phyloP scores from a whole-genome alignment of 495 filamentous ascomycete genomes.

The Friedmanniomyces endolithicus region DNA sequence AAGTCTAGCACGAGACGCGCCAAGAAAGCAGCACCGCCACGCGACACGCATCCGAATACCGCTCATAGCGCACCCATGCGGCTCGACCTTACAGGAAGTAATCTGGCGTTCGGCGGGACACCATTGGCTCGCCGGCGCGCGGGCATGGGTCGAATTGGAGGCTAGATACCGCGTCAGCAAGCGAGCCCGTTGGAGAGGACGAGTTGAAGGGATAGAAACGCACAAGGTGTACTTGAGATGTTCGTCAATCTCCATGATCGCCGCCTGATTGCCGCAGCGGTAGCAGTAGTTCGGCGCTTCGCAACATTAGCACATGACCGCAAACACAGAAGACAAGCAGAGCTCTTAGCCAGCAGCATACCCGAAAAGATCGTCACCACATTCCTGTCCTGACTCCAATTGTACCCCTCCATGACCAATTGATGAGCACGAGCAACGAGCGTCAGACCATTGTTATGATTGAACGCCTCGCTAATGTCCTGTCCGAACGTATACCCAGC shows the following conservation, averaged over 20 bases:
- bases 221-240: conserved; percentile 99
- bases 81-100: conserved; percentile 72
- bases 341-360: conserved; percentile 31
- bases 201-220: conserved; percentile 31
- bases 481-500: conserved; percentile 98
- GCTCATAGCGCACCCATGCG: not conserved
- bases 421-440: conserved; percentile 90
- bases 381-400: conserved; percentile 94
- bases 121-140: conserved; percentile 94
- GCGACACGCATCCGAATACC: no score
- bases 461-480: conserved; percentile 98
- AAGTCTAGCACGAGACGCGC: not conserved
- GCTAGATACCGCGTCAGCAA: conserved; percentile 38
- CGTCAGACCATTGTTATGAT: conserved; percentile 97
- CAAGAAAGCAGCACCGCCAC: not conserved
- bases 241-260: conserved; percentile 99
- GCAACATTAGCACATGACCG: conserved; percentile 2
- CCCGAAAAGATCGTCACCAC: conserved; percentile 98
- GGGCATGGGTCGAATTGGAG: conserved; percentile 99
- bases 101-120: conserved; percentile 89
- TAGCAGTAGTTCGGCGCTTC: conserved; percentile 95
- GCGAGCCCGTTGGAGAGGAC: not conserved
- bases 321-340: not conserved
- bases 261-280: conserved; percentile 95
- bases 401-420: conserved; percentile 96